A percentile compares a stretch with the other conserved stretches of the same genome.
phyloP scores from a whole-genome alignment of 2,329 filamentous ascomycete species.

The Rutstroemia sp. region DNA sequence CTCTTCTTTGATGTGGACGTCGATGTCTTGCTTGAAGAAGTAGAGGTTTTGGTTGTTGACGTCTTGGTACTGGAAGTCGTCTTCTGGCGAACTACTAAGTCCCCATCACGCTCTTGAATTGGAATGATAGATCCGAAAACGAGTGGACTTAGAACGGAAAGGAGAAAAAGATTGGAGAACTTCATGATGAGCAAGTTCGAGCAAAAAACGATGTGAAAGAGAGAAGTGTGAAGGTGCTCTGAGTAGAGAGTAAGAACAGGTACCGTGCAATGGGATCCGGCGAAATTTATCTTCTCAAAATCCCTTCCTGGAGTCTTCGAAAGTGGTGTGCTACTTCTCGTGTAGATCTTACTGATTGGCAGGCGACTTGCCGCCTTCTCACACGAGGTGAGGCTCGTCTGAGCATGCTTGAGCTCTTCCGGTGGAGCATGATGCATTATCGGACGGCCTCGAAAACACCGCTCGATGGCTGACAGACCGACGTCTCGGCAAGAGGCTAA shows the following conservation, averaged over 20 bases:
- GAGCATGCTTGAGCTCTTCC: not conserved
- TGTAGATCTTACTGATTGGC: not conserved
- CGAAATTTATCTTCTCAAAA: conserved; percentile 8
- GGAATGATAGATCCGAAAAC: not conserved
- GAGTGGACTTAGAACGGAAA: conserved; percentile 1
- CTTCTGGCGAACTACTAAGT: not conserved
- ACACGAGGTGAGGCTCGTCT: conserved; percentile 5
- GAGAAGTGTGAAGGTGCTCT: conserved; percentile 4
- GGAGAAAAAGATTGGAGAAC: conserved; percentile 5
- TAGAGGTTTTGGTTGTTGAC: not conserved
- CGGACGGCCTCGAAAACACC: not conserved
- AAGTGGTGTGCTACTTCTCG: not conserved
- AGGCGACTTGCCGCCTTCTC: conserved; percentile 3
- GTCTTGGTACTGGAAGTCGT: not conserved
- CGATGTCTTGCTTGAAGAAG: not conserved
- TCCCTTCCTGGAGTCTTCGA: not conserved
- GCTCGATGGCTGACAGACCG: not conserved
- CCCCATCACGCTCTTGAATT: not conserved
- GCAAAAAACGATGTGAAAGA: not conserved
- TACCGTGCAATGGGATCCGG: not conserved
- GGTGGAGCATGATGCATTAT: not conserved
- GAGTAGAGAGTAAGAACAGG: conserved; percentile 3
- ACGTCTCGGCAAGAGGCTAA: not conserved
- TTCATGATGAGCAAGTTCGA: conserved; percentile 10
- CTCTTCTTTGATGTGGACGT: not conserved